These are phyloP conservation scores for Diaporthe batatas DNA, from an alignment of 2,329 filamentous ascomycete species.

Conservation along the genomic window DNA sequence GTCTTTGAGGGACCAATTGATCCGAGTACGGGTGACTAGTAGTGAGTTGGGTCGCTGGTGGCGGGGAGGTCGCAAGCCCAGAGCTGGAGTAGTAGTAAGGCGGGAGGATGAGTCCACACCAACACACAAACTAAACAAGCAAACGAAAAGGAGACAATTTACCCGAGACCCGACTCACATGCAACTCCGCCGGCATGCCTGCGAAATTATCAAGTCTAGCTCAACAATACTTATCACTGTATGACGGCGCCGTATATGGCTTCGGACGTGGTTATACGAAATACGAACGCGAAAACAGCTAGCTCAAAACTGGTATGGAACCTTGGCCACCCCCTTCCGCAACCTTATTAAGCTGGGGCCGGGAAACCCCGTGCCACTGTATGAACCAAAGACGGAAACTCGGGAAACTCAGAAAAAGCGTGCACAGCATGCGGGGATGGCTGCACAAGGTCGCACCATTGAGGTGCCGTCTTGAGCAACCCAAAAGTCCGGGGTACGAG, in stretches of 20 bases:
- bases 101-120: not conserved
- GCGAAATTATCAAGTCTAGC: not conserved
- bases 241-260: too few species aligned
- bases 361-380: not conserved
- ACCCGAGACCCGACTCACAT: not conserved
- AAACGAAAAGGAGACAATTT: not conserved
- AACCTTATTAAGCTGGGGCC: not conserved
- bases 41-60: not conserved
- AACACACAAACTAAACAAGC: not conserved
- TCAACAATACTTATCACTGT: too few species aligned
- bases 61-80: too few species aligned
- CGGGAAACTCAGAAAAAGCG: too few species aligned
- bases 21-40: not conserved
- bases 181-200: not conserved
- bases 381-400: not conserved
- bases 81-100: too few species aligned
- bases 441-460: not conserved
- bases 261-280: too few species aligned
- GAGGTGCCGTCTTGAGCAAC: not conserved
- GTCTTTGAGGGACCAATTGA: not conserved
- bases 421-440: constrained; percentile 3
- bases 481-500: not conserved
- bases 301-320: not conserved
- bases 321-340: constrained; percentile 4
- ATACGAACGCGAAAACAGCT: too few species aligned